Evolutionary conservation across 2,329 filamentous ascomycete genomes (phyloP).

Genomic region (Fusarium nygamai): DNA sequence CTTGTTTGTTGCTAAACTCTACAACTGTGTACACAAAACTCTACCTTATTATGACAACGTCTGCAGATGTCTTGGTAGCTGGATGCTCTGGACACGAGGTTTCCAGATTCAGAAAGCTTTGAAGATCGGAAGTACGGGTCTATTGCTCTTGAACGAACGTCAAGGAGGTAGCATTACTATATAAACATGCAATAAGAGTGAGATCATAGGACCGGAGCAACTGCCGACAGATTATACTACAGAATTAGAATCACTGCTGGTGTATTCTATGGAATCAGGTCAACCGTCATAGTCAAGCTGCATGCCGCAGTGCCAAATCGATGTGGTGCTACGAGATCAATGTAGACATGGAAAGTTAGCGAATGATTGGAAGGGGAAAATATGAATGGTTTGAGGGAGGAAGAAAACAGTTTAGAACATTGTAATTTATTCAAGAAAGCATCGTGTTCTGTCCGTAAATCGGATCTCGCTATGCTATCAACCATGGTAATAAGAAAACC

Average conservation of each 20-base stretch:
- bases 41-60: no score
- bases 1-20: not conserved
- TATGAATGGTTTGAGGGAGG: rapidly evolving
- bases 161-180: not conserved
- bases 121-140: not conserved
- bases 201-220: not conserved
- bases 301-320: not conserved
- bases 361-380: not conserved
- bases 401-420: not conserved
- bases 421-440: not conserved
- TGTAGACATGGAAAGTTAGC: not conserved
- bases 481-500: not conserved
- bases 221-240: not conserved
- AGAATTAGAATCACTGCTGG: not conserved
- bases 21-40: not conserved
- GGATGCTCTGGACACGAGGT: not conserved
- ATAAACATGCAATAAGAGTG: not conserved
- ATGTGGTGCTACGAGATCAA: not conserved
- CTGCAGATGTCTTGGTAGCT: not conserved
- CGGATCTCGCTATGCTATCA: not conserved
- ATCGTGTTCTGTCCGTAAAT: not conserved
- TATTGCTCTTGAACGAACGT: not conserved
- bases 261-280: not conserved
- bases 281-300: not conserved
- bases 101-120: not conserved